These are phyloP conservation scores for Fraxinus pennsylvanica DNA, from an alignment of 257 asterid species.

Conservation along the genomic window DNA sequence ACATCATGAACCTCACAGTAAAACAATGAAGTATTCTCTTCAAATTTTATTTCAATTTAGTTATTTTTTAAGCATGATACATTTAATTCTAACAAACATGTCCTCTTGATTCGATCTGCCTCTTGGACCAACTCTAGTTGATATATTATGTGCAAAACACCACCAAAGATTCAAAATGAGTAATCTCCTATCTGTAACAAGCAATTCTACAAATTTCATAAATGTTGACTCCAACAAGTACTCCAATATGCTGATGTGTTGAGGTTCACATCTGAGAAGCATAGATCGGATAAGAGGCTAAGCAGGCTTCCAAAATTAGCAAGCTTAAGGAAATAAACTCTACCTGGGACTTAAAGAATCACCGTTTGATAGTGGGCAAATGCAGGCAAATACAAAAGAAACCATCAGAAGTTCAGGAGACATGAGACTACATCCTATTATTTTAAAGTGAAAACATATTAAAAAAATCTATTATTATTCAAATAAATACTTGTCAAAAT, in stretches of 20 bases:
- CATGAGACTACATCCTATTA: not conserved
- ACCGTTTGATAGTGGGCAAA: not conserved
- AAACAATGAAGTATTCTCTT: not conserved
- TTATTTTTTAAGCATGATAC: not conserved
- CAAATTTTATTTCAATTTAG: not conserved
- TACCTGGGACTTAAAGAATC: not conserved
- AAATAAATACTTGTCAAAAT: not conserved
- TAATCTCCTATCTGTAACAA: not conserved
- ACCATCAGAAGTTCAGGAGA: not conserved
- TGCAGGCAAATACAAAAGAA: not conserved
- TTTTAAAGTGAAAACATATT: not conserved
- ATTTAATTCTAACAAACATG: not conserved
- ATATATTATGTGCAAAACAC: not conserved
- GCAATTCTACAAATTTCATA: not conserved
- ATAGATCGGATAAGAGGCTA: not conserved
- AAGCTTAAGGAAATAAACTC: not conserved
- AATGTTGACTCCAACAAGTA: not conserved
- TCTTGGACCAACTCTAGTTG: not conserved
- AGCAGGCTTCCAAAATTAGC: not conserved
- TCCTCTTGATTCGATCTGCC: not conserved
- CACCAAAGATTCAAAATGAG: not conserved
- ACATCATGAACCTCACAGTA: not conserved
- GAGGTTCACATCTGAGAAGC: not conserved
- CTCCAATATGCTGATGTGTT: not conserved
- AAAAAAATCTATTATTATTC: not conserved